These are phyloP conservation scores for Pichia scutulata DNA, from an alignment of 805 yeast genomes.

Conservation along the genomic window DNA sequence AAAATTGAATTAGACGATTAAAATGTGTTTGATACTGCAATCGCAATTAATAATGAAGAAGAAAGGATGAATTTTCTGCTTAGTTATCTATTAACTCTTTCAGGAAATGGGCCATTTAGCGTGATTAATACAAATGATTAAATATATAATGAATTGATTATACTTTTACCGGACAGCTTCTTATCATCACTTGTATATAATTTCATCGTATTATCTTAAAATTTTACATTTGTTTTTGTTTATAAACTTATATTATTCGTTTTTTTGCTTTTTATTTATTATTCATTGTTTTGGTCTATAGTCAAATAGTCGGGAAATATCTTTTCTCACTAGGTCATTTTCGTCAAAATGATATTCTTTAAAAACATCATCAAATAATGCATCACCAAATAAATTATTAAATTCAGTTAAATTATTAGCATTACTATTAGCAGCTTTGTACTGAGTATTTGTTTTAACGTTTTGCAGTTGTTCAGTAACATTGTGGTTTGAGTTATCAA, in stretches of 20 bases:
- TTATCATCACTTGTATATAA: too few species aligned
- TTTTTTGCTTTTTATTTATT: not conserved
- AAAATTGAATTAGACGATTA: not conserved
- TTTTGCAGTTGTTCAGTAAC: not conserved
- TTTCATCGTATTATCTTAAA: too few species aligned
- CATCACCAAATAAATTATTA: conserved; percentile 21
- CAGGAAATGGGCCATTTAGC: not conserved
- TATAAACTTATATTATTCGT: not conserved
- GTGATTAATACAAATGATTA: not conserved
- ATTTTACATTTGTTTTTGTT: too few species aligned
- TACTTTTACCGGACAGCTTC: too few species aligned
- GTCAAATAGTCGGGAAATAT: not conserved
- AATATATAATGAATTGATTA: too few species aligned
- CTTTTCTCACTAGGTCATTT: conserved; percentile 6
- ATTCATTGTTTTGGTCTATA: not conserved
- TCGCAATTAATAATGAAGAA: not conserved
- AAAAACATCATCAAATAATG: conserved; percentile 19
- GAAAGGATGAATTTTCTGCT: not conserved
- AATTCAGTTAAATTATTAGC: conserved; percentile 7
- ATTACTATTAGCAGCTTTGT: not conserved
- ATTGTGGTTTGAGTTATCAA: not conserved
- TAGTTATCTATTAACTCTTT: not conserved
- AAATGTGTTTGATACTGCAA: not conserved
- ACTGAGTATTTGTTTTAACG: not conserved
- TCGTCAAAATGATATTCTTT: conserved; percentile 16